A percentile compares a stretch with the other conserved stretches of the same genome.
Conservation (phyloP, 2,329 filamentous ascomycete species). For the Truncatella angustata region DNA sequence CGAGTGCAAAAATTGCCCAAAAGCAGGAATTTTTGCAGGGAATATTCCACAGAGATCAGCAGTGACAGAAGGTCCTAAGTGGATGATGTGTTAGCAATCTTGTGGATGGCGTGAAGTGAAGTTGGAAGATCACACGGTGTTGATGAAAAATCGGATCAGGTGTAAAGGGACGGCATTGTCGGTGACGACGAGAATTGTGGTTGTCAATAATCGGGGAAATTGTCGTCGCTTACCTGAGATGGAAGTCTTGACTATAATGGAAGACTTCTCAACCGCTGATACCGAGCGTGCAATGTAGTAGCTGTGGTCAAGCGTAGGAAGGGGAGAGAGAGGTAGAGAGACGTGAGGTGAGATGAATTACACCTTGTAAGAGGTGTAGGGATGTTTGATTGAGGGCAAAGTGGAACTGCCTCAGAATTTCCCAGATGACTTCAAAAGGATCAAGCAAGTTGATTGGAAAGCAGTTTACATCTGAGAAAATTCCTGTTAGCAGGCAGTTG, state of each 20-base stretch:
- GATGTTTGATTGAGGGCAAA: background rate
- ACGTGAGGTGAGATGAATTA: background rate
- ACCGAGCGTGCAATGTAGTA: background rate
- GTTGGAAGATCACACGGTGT: background rate
- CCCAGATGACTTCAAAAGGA: background rate
- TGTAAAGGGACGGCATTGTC: constrained; percentile 3
- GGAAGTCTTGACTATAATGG: too few species aligned
- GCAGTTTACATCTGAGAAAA: background rate
- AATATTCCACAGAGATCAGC: background rate
- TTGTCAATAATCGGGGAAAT: background rate
- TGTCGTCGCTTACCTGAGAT: too few species aligned
- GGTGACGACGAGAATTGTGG: background rate
- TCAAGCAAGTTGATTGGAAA: background rate
- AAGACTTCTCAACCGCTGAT: background rate
- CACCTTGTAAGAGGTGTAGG: constrained; percentile 2
- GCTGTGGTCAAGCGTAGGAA: background rate
- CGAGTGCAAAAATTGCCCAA: too few species aligned
- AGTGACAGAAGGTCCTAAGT: background rate
- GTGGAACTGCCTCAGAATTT: background rate
- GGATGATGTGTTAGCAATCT: background rate
- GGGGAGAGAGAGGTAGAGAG: background rate
- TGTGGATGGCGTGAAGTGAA: background rate
- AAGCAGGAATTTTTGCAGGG: too few species aligned
- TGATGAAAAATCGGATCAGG: constrained; percentile 7
- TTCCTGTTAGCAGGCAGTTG: background rate